Evolutionary conservation across 345 rosid genomes (phyloP).

Genomic region (Citrus maxima): DNA sequence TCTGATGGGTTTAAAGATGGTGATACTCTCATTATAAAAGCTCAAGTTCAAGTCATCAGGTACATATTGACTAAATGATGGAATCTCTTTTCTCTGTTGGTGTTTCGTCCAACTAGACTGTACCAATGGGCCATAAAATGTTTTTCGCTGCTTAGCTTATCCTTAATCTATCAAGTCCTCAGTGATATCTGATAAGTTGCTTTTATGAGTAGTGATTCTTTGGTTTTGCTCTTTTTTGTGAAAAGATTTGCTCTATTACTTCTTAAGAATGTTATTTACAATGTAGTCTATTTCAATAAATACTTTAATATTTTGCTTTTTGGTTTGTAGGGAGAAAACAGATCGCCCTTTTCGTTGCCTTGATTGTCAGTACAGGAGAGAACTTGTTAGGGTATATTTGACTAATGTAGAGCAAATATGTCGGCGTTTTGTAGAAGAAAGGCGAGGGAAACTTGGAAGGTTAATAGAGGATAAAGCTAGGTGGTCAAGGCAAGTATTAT

Average conservation of each 20-base stretch:
- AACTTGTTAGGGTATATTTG: slow-evolving; percentile 89
- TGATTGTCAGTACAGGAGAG: slow-evolving; percentile 75
- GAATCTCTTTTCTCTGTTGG: too few relatives aligned
- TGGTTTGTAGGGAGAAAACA: slow-evolving; percentile 67
- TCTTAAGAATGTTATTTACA: not conserved
- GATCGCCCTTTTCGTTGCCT: slow-evolving; percentile 97
- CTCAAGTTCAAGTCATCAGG: slow-evolving; percentile 98
- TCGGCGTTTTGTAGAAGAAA: slow-evolving; percentile 83
- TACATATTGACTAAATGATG: slow-evolving; percentile 12
- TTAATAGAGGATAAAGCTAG: slow-evolving; percentile 76
- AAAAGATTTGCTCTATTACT: not conserved
- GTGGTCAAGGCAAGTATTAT: slow-evolving; percentile 70
- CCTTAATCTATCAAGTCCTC: not conserved
- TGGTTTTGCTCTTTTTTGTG: not conserved
- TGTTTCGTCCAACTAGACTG: not conserved
- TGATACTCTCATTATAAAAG: slow-evolving; percentile 81
- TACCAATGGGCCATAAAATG: not conserved
- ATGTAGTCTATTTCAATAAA: not conserved
- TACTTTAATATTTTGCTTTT: slow-evolving; percentile 10
- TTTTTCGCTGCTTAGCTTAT: not conserved
- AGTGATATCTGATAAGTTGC: not conserved
- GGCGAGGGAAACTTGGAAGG: slow-evolving; percentile 61
- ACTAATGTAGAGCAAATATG: slow-evolving; percentile 84
- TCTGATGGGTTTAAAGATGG: slow-evolving; percentile 81
- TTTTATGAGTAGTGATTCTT: not conserved